phyloP scores from a whole-genome alignment of 441 rosid species.

The Geranium incanum region DNA sequence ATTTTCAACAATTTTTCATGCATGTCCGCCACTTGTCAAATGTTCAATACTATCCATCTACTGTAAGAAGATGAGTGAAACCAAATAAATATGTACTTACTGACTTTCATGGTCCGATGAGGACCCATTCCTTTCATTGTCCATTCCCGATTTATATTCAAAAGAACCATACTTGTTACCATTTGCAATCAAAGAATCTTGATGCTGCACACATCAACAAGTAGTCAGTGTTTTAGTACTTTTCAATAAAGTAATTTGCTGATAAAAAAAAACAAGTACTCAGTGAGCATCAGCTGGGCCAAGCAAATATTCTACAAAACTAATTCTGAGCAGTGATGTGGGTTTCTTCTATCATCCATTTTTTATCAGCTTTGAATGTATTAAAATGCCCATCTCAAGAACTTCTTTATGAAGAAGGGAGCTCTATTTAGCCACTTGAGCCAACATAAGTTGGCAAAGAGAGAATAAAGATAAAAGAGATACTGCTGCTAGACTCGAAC shows the following conservation, averaged over 20 bases:
- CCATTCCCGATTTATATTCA: conserved; percentile 96
- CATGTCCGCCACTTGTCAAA: no score
- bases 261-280: neutral
- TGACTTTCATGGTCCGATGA: conserved; percentile 97
- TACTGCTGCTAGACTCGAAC: no score
- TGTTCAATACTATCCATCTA: no score
- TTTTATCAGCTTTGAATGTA: no score
- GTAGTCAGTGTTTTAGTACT: conserved; percentile 11
- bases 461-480: no score
- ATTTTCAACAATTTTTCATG: no score
- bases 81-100: conserved; percentile 47
- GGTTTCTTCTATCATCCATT: neutral
- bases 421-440: no score
- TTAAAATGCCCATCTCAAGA: no score
- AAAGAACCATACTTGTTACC: conserved; percentile 82
- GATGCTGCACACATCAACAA: conserved; percentile 57
- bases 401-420: no score
- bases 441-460: no score
- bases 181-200: conserved; percentile 65
- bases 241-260: no score
- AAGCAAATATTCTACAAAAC: neutral
- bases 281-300: conserved; percentile 20
- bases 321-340: neutral
- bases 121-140: conserved; percentile 81
- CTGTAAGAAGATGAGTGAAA: no score